A percentile compares a stretch with the other conserved stretches of the same genome.
These are phyloP conservation scores for Exserohilum turcica DNA, from an alignment of 2,329 filamentous ascomycete genomes.

Conservation along the genomic window DNA sequence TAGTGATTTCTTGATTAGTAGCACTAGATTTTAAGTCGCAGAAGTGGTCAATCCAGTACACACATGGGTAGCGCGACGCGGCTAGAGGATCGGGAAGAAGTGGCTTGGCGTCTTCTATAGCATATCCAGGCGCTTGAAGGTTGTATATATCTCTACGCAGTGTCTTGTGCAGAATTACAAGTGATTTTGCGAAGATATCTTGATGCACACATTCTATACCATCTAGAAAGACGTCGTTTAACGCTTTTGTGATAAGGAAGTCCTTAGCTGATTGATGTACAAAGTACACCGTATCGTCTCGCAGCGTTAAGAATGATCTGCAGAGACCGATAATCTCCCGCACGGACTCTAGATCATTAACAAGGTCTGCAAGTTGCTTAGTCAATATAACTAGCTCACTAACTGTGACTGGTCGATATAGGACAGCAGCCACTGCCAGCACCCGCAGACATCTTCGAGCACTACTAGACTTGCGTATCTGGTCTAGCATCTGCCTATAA, in stretches of 20 bases:
- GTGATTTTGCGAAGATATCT: not conserved
- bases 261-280: constrained; percentile 35
- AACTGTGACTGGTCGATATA: constrained; percentile 48
- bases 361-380: constrained; percentile 13
- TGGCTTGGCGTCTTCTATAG: not conserved
- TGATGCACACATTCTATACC: constrained; percentile 14
- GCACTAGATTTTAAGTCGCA: constrained; percentile 14
- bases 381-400: constrained; percentile 41
- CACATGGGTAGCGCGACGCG: constrained; percentile 30
- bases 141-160: not conserved
- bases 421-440: constrained; percentile 38
- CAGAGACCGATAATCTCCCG: constrained; percentile 41
- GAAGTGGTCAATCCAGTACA: constrained; percentile 46
- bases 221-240: not conserved
- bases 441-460: constrained; percentile 43
- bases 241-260: constrained; percentile 34
- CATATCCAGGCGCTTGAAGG: not conserved
- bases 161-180: not conserved
- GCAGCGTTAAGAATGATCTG: constrained; percentile 39
- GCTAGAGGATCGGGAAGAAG: constrained; percentile 29
- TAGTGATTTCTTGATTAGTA: not conserved
- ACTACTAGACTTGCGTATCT: constrained; percentile 39
- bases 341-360: not conserved
- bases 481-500: constrained; percentile 49
- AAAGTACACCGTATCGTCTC: not conserved